Conservation (phyloP, 257 asterid genomes). For the Orobanche coerulescens region DNA sequence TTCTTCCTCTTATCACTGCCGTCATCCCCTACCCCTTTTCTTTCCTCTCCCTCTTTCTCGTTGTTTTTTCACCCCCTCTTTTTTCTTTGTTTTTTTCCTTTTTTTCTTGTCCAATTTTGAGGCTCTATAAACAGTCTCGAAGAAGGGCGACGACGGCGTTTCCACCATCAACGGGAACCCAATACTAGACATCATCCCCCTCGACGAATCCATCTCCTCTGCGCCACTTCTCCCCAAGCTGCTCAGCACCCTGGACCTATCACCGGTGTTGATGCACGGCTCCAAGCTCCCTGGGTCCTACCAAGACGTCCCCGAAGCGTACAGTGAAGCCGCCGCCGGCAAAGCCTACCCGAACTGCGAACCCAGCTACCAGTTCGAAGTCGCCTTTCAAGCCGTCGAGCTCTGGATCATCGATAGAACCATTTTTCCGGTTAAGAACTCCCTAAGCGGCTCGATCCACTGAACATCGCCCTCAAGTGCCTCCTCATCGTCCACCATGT, state of each 20-base stretch:
- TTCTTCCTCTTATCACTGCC: too few species aligned
- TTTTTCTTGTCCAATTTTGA: too few species aligned
- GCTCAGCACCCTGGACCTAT: constrained; percentile 53
- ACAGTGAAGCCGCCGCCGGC: constrained; percentile 85
- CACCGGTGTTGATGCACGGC: constrained; percentile 88
- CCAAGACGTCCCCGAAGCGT: constrained; percentile 90
- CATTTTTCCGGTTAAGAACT: constrained; percentile 80
- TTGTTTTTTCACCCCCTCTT: too few species aligned
- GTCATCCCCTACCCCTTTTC: too few species aligned
- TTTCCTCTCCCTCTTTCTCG: too few species aligned
- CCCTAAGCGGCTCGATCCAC: constrained; percentile 88
- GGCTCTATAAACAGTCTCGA: too few species aligned
- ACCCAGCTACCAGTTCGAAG: constrained; percentile 89
- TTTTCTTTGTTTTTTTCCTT: too few species aligned
- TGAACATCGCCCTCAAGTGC: constrained; percentile 90
- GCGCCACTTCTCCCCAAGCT: constrained; percentile 34
- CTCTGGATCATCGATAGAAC: constrained; percentile 89
- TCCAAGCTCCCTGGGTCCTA: constrained; percentile 69
- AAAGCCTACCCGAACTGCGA: constrained; percentile 81
- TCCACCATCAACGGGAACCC: constrained; percentile 48
- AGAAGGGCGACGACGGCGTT: constrained; percentile 30
- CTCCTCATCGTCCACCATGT: constrained; percentile 93
- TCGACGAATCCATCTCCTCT: not conserved
- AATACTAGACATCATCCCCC: constrained; percentile 40
- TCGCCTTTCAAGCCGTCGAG: constrained; percentile 84